These are phyloP conservation scores for Blumeriella jaapii DNA, from an alignment of 2,329 filamentous ascomycete genomes.

Conservation along the genomic window DNA sequence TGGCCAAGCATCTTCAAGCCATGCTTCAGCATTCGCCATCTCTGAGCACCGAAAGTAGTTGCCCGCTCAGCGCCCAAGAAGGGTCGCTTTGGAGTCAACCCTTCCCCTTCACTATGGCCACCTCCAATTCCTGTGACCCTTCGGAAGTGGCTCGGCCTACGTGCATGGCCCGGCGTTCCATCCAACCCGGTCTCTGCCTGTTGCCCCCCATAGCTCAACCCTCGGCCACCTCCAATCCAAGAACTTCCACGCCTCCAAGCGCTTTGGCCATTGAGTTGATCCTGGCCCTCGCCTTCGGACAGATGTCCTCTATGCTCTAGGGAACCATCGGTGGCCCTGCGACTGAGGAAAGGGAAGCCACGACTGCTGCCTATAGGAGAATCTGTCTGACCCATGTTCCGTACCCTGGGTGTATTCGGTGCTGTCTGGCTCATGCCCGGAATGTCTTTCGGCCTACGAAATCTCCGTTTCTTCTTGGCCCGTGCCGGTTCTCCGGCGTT, in stretches of 20 bases:
- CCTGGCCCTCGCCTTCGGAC: slow-evolving; percentile 65
- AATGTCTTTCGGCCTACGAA: slow-evolving; percentile 42
- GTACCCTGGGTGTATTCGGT: slow-evolving; percentile 49
- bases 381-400: slow-evolving; percentile 15
- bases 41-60: slow-evolving; percentile 64
- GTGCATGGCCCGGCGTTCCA: slow-evolving; percentile 36
- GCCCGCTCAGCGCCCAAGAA: slow-evolving; percentile 55
- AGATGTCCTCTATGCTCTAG: slow-evolving; percentile 49
- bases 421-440: slow-evolving; percentile 44
- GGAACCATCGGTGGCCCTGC: slow-evolving; percentile 52
- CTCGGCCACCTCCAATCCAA: slow-evolving; percentile 37
- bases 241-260: slow-evolving; percentile 46
- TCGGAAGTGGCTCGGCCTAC: slow-evolving; percentile 51
- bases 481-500: slow-evolving; percentile 35
- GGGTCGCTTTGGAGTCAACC: slow-evolving; percentile 42
- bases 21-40: slow-evolving; percentile 89
- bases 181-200: slow-evolving; percentile 43
- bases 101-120: slow-evolving; percentile 53
- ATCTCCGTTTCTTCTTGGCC: slow-evolving; percentile 53
- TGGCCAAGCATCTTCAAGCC: slow-evolving; percentile 70
- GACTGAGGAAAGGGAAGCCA: slow-evolving; percentile 38
- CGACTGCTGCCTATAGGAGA: slow-evolving; percentile 20
- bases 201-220: slow-evolving; percentile 35
- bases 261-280: slow-evolving; percentile 43
- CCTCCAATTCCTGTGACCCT: slow-evolving; percentile 49